These are phyloP conservation scores for Tylopilus rubrobrunneus DNA, from an alignment of 768 basidiomycete genomes.

Conservation along the genomic window DNA sequence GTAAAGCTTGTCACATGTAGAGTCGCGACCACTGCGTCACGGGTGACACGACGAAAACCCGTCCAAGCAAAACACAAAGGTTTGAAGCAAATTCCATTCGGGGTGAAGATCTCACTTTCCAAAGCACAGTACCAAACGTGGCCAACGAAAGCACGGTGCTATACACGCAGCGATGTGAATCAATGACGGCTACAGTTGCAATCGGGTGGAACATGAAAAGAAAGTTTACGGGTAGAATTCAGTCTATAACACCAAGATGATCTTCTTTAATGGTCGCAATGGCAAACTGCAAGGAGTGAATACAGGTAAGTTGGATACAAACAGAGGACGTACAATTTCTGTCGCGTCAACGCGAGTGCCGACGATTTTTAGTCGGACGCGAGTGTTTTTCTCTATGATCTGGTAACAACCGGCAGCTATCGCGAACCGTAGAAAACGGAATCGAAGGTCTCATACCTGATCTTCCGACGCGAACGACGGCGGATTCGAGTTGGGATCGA, in stretches of 20 bases:
- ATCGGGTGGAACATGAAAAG: neutral
- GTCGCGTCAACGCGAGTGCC: constrained; percentile 97
- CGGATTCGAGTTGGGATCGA: constrained; percentile 96
- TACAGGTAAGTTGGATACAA: neutral
- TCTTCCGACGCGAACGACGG: constrained; percentile 92
- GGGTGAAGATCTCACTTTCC: too few relatives aligned
- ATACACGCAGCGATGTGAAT: neutral
- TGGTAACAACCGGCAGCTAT: constrained; percentile 21
- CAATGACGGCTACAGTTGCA: neutral
- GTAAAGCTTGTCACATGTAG: too few relatives aligned
- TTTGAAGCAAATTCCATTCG: too few relatives aligned
- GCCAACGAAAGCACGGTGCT: neutral
- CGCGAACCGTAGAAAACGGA: neutral
- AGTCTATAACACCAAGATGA: constrained; percentile 91
- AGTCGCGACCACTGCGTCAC: too few relatives aligned
- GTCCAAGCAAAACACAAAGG: neutral
- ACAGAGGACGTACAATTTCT: constrained; percentile 71
- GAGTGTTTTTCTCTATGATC: constrained; percentile 93
- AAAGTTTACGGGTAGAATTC: constrained; percentile 3
- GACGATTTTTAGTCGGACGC: constrained; percentile 94
- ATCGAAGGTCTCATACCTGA: constrained; percentile 46
- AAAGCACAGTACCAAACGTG: neutral
- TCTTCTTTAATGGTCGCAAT: constrained; percentile 99
- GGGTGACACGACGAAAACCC: too few relatives aligned
- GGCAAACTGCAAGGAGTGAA: constrained; percentile 63